Percentiles rank a stretch among this genome's conserved stretches.
Conservation (phyloP, 768 basidiomycete species). For the Boletus reticulatus region DNA sequence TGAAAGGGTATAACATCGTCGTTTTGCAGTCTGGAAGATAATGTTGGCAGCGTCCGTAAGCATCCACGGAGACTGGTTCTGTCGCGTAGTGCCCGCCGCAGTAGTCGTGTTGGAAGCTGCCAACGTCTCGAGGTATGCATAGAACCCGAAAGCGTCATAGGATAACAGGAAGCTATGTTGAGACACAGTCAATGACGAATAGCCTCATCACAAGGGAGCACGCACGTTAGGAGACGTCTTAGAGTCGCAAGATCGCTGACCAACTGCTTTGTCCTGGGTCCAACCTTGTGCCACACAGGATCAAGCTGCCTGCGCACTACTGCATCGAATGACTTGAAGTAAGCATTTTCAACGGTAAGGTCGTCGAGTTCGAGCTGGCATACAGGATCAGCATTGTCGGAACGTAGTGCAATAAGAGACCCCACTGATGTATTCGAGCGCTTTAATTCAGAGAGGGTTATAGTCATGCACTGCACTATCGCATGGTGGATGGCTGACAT, state of each 20-base stretch:
- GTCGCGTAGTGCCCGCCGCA: constrained; percentile 50
- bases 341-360: constrained; percentile 87
- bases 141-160: constrained; percentile 89
- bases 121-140: constrained; percentile 88
- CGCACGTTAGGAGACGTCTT: constrained; percentile 77
- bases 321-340: constrained; percentile 89
- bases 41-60: constrained; percentile 88
- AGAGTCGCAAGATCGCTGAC: constrained; percentile 86
- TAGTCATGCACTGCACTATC: constrained; percentile 92
- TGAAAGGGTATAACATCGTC: constrained; percentile 69
- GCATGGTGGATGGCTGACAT: constrained; percentile 94
- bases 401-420: not conserved
- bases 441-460: constrained; percentile 86
- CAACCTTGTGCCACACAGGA: constrained; percentile 96
- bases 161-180: constrained; percentile 63
- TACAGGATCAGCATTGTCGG: not conserved
- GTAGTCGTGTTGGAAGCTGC: constrained; percentile 58
- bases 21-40: constrained; percentile 78
- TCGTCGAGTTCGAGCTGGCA: constrained; percentile 92
- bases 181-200: not conserved
- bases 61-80: constrained; percentile 85
- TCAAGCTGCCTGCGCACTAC: constrained; percentile 88
- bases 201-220: not conserved
- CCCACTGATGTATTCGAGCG: constrained; percentile 73
- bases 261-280: constrained; percentile 86